These are phyloP conservation scores for Aspergillus hortae DNA, from an alignment of 2,329 filamentous ascomycete genomes.

Conservation along the genomic window DNA sequence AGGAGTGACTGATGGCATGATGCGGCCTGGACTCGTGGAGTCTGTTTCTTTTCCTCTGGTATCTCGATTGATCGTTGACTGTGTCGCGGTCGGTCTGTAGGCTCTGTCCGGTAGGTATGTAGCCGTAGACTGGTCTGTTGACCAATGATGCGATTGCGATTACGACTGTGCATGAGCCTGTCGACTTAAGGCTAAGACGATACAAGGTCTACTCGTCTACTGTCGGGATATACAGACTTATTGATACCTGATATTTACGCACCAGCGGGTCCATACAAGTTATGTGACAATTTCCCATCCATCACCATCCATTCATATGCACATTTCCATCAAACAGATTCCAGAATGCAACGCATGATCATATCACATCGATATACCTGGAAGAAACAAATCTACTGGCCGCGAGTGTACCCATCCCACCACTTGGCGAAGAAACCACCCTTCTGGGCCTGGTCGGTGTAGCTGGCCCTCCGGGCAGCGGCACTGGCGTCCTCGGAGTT, in stretches of 20 bases:
- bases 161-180: no score
- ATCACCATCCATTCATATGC: not conserved
- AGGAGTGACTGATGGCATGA: not conserved
- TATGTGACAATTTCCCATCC: not conserved
- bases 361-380: not conserved
- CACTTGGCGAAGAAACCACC: slow-evolving; percentile 36
- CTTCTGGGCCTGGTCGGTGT: slow-evolving; percentile 41
- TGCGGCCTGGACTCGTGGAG: no score
- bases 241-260: not conserved
- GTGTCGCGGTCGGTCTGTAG: no score
- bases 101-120: no score
- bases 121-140: no score
- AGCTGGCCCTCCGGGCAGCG: slow-evolving; percentile 39
- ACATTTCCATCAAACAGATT: not conserved
- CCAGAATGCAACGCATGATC: not conserved
- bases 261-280: not conserved
- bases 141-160: no score
- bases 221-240: not conserved
- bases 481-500: slow-evolving; percentile 34
- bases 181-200: not conserved
- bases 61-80: no score
- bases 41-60: no score
- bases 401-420: slow-evolving; percentile 42
- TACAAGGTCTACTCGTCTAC: no score
- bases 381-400: slow-evolving; percentile 10